Base-by-base conservation (phyloP, 2,329 filamentous ascomycete genomes). In the Paecilomyces sp. region DNA sequence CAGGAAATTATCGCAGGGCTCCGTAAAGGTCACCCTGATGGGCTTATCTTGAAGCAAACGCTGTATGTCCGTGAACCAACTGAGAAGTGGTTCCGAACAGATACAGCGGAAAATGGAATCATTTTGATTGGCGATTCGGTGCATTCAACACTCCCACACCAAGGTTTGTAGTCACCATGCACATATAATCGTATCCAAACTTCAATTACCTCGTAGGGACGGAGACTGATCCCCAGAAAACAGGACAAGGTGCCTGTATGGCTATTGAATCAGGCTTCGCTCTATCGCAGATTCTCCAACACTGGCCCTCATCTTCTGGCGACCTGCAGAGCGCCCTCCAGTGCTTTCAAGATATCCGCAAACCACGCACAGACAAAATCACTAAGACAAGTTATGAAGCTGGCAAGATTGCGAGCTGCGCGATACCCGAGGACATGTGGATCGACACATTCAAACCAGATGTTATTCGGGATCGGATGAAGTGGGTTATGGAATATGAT, bases 71-170 rank as follows among this genome's bases (percentile, higher is more conserved):
- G 71, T 22, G 67, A 72, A 12, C 71, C 71, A 3, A 57, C 69
- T 15, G 63, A 66, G 2, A 70, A 70, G 60, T 74, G 70, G 71
- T 73, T 65, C 36, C 65, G 70, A 47, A 64, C 68, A 54, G 57
- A 65, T 18, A 60, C 64, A 28, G 61, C 61, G n/a, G 65, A 65
- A 56, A 58, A 63, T 3, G 71, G 71, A 22, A 69, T 74, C 15
- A 67, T 73, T 50, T 62, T 74, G 9, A 57, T 72, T 41, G 70
- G 71, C 24, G 71, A 74, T 57, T 70, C 71, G 24, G 71, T 67
- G 4, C 71, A 74, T 59, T 73, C 71, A 0, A 74, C 71, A 11
- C 66, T 73, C 55, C 71, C 71, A 9, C 71, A 74, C 50, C 71
- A 74, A 66, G 69, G 69, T 65, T 64, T 31, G 63, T 57, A 34